These are phyloP conservation scores for Aspergillus sparsus DNA, from an alignment of 495 filamentous ascomycete genomes.

Conservation along the genomic window DNA sequence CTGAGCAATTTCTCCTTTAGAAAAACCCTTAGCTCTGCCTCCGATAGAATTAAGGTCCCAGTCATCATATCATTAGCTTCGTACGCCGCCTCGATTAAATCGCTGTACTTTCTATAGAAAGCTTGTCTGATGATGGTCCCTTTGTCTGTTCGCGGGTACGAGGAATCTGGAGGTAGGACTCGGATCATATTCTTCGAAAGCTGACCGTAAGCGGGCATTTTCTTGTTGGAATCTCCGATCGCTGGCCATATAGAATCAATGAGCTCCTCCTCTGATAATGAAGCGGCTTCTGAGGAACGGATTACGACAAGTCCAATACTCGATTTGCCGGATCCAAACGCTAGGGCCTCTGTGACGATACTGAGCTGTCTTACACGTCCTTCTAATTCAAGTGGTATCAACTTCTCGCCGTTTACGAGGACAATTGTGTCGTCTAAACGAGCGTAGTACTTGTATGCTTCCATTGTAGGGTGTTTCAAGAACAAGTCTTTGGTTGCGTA, in stretches of 20 bases:
- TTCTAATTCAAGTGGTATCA: constrained; percentile 65
- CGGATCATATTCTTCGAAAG: constrained; percentile 55
- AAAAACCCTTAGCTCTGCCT: constrained; percentile 29
- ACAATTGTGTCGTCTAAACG: constrained; percentile 62
- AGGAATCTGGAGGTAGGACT: constrained; percentile 43
- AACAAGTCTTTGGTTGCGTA: constrained; percentile 51
- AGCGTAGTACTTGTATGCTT: constrained; percentile 61
- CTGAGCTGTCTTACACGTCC: constrained; percentile 40
- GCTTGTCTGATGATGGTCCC: constrained; percentile 57
- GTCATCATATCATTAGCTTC: constrained; percentile 29
- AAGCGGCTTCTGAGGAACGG: constrained; percentile 37
- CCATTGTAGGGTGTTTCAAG: constrained; percentile 49
- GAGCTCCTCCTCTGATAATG: constrained; percentile 45
- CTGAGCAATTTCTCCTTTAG: constrained; percentile 26
- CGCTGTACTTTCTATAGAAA: constrained; percentile 51
- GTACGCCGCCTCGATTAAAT: constrained; percentile 52
- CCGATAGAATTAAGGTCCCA: constrained; percentile 24
- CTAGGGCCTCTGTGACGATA: constrained; percentile 40
- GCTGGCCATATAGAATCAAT: constrained; percentile 55
- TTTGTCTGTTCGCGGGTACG: constrained; percentile 57
- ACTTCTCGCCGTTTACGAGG: constrained; percentile 67
- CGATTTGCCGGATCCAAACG: constrained; percentile 41
- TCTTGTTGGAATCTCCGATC: constrained; percentile 49
- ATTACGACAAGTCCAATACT: constrained; percentile 51
- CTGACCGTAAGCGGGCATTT: constrained; percentile 54